Percentiles rank a stretch among this genome's conserved stretches.
Evolutionary conservation across 129 eudicot genomes (phyloP).

Genomic region (Chrysanthemum lavandulifolium): DNA sequence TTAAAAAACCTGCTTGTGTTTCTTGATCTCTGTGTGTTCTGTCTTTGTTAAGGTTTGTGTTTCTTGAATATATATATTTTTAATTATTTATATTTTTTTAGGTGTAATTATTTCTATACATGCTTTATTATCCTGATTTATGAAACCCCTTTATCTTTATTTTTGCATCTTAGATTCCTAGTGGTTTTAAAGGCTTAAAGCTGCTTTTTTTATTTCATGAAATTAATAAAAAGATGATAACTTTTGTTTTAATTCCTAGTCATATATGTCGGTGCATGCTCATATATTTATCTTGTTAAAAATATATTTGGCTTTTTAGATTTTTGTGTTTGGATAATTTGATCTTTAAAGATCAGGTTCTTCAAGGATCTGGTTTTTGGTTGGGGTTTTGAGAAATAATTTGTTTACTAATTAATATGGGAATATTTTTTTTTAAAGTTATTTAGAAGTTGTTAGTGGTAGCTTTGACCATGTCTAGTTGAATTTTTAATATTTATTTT

Average conservation of each 20-base stretch:
- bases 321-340: conserved; percentile 1
- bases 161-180: conserved; percentile 55
- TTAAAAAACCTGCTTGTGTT: conserved; percentile 22
- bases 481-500: conserved; percentile 13
- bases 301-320: background rate
- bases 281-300: background rate
- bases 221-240: conserved; percentile 11
- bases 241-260: conserved; percentile 12
- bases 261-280: conserved; percentile 53
- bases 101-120: background rate
- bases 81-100: background rate
- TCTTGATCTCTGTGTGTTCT: conserved; percentile 21
- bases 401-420: conserved; percentile 12
- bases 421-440: background rate
- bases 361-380: conserved; percentile 37
- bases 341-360: conserved; percentile 43
- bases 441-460: conserved; percentile 33
- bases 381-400: conserved; percentile 25
- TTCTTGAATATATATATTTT: background rate
- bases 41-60: conserved; percentile 30
- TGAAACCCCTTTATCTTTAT: conserved; percentile 20
- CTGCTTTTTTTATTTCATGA: conserved; percentile 39
- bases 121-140: conserved; percentile 8
- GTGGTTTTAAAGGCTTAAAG: conserved; percentile 39
- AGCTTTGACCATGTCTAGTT: conserved; percentile 30